phyloP scores from a whole-genome alignment of 805 yeast genomes.

The Candida maltosa region DNA sequence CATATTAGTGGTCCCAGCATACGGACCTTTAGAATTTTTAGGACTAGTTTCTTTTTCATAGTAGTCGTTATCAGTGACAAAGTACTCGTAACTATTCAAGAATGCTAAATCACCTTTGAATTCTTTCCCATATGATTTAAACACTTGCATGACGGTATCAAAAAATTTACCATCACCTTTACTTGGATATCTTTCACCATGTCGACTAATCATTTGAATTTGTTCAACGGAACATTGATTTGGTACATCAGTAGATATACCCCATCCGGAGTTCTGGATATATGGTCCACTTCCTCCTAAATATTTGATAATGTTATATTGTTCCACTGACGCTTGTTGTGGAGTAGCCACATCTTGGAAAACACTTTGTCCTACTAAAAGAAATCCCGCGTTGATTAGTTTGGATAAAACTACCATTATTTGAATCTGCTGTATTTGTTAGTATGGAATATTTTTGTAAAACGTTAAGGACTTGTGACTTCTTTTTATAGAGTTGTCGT shows the following conservation, averaged over 20 bases:
- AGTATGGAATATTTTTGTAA: too few species aligned
- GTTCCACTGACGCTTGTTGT: conserved; percentile 38
- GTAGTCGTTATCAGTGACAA: conserved; percentile 31
- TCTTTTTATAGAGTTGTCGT: too few species aligned
- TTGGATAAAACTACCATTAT: conserved; percentile 28
- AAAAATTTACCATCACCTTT: conserved; percentile 22
- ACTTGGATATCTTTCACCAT: conserved; percentile 70
- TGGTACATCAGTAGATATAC: conserved; percentile 49
- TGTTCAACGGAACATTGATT: conserved; percentile 55
- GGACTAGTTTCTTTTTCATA: conserved; percentile 52
- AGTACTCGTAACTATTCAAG: conserved; percentile 52
- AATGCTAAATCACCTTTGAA: conserved; percentile 52
- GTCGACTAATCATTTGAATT: conserved; percentile 70
- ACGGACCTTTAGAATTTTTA: conserved; percentile 41
- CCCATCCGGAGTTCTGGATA: conserved; percentile 48
- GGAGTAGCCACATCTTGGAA: conserved; percentile 33
- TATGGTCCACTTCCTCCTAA: conserved; percentile 61
- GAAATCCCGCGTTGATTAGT: conserved; percentile 25
- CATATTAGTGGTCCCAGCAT: conserved; percentile 51
- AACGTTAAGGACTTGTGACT: too few species aligned
- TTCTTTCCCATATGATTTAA: conserved; percentile 22
- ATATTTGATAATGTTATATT: conserved; percentile 46
- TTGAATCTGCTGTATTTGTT: too few species aligned
- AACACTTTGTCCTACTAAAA: conserved; percentile 22
- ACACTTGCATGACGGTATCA: conserved; percentile 23